Base-by-base conservation (phyloP, 176 grass and related monocot genomes). In the Triticum dicoccoides region DNA sequence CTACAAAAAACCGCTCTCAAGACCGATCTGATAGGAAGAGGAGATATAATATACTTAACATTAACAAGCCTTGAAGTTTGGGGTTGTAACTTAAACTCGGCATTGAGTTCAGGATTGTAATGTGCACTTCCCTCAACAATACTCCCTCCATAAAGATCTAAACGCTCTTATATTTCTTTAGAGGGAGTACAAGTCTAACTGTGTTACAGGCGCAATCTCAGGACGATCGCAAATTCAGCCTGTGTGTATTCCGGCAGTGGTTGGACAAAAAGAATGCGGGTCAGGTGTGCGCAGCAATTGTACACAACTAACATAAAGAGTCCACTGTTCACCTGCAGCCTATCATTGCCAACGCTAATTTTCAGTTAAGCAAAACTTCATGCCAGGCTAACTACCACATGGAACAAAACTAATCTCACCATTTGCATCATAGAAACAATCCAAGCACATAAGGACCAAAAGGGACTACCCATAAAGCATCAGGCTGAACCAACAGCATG, bases 351-450 rank as follows among this genome's bases (percentile, higher is more conserved):
- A 24, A 18, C 38, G 17, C 56, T 51, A 62, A 27, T 38, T 77
- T 77, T 90, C 38, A 76, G 49, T 68, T 32, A 78, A 78, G 41
- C 23, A 71, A 65, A 73, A 23, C 10, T 34, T 6, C 23, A 83
- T 56, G 12, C 21, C 62, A 63, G 38, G 34, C 72, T 38, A 42
- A 83, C 88, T 65, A 83, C 74, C 54, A 73, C 73, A 78, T 65
- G 73, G 42, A 78, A 78, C 79, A 39, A 82, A 54, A 20, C 38
- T 61, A 78, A 6, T 69, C 7, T 70, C 38, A 15, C 61, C 79
- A 86, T 82, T 83, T 86, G 12, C 52, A 56, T 64, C 0, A 0
- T 27, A 73, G 61, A 73, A 71, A 82, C 42, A 87, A 33, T 79
- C 37, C 80, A 90, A 83, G 41, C 41, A 86, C 21, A 54, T 44